Base-by-base conservation (phyloP, 768 basidiomycete genomes). In the Podaxis pistillaris region DNA sequence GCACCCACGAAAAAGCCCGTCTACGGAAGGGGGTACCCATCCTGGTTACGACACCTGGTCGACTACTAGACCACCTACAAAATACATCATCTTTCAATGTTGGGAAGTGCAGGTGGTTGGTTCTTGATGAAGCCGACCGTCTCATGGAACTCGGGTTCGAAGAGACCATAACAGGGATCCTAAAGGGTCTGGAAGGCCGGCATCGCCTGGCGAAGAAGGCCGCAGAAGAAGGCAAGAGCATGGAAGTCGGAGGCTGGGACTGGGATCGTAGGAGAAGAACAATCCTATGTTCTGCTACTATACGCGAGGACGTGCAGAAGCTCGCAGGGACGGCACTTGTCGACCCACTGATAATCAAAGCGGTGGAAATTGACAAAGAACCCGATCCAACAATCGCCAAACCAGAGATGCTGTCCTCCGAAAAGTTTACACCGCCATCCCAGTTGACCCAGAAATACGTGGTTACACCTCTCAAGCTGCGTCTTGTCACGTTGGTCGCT, bases 101-200 rank as follows among this genome's bases (percentile, higher is more conserved):
- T 60, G 94, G 90, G 57, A 96, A 96, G 76, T 93, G 93, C 72
- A 86, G 93, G 52, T 99, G 96, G 94, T 81, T 99, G 33, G 88
- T 99, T 8, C 85, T 98, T 26, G 97, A 99, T 71, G 97, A 99
- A 78, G 96, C 96, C 5, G 97, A 99, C 75, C 83, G 95, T 46
- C 78, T 99, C 56, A 98, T 98, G 96, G 96, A 98, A 66, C 86
- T 98, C 47, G 97, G 97, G 0, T 99, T 99, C 65, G 96, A 97
- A 73, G 95, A 98, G 70, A 93, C 94, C 0, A 91, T 99, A 68
- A 86, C 84, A 60, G 94, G 93, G 1, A 97, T 98, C 65, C 77
- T 98, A 38, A 85, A 89, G 69, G 89, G 90, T 9, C 74, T 99
- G 22, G 94, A 98, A 63, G 94, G 94, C 0, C 83, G 94, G 56